Conservation (phyloP, 208 protist genomes). For the Trypanosoma platydactyli region DNA sequence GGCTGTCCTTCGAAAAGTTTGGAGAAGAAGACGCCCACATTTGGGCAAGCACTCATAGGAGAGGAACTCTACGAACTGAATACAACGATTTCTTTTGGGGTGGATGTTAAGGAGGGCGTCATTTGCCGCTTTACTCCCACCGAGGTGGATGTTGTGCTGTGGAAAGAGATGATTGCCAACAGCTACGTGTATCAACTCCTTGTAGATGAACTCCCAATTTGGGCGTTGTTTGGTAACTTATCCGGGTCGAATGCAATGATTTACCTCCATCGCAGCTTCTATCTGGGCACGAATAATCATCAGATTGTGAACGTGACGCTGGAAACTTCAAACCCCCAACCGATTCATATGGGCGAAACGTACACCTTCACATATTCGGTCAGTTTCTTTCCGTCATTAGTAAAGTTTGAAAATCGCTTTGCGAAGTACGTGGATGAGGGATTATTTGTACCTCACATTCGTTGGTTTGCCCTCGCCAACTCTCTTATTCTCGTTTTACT, state of each 20-base stretch:
- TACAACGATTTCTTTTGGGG: slow-evolving; percentile 52
- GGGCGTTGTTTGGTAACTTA: slow-evolving; percentile 39
- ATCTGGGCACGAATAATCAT: slow-evolving; percentile 55
- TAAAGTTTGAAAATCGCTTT: slow-evolving; percentile 88
- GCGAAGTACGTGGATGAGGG: slow-evolving; percentile 88
- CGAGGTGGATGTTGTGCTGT: slow-evolving; percentile 11
- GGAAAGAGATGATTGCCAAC: slow-evolving; percentile 32
- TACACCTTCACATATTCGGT: slow-evolving; percentile 90
- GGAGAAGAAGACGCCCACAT: slow-evolving; percentile 35
- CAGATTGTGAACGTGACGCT: slow-evolving; percentile 82
- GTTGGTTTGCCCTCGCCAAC: slow-evolving; percentile 95
- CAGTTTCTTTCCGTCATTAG: slow-evolving; percentile 54
- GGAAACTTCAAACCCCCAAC: slow-evolving; percentile 4
- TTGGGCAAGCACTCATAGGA: slow-evolving; percentile 84
- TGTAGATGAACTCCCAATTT: slow-evolving; percentile 64
- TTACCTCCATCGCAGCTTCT: slow-evolving; percentile 90
- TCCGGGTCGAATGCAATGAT: slow-evolving; percentile 39
- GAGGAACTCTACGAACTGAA: slow-evolving; percentile 51
- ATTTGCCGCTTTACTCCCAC: slow-evolving; percentile 41
- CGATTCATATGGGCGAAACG: slow-evolving; percentile 21
- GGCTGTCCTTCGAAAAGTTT: slow-evolving; percentile 55
- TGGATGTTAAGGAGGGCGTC: slow-evolving; percentile 5
- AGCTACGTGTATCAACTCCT: slow-evolving; percentile 60
- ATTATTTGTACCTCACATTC: slow-evolving; percentile 86
- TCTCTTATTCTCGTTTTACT: slow-evolving; percentile 91